Evolutionary conservation across 495 filamentous ascomycete species (phyloP).

Genomic region (Xanthoparmelia taractica): DNA sequence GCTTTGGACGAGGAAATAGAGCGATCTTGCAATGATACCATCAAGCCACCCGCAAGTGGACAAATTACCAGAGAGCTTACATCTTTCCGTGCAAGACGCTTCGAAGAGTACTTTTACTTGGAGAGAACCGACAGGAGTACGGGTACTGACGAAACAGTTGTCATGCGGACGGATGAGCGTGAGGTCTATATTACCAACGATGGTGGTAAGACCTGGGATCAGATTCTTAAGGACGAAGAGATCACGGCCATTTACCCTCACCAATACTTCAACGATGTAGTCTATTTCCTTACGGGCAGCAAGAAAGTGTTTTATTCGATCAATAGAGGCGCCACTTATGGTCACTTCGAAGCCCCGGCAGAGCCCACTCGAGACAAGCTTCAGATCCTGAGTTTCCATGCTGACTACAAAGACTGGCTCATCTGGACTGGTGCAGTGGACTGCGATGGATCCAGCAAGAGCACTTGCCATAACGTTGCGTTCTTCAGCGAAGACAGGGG

Average conservation of each 20-base stretch:
- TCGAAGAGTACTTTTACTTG: conserved; percentile 68
- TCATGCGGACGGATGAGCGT: conserved; percentile 61
- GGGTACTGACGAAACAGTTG: conserved; percentile 70
- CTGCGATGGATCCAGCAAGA: conserved; percentile 36
- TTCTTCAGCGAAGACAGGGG: conserved; percentile 68
- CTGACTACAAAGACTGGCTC: conserved; percentile 70
- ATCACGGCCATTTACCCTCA: conserved; percentile 66
- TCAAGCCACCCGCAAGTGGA: conserved; percentile 47
- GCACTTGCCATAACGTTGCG: conserved; percentile 60
- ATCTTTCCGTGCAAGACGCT: conserved; percentile 49
- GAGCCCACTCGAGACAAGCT: conserved; percentile 38
- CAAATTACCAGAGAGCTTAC: conserved; percentile 50
- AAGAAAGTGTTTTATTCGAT: conserved; percentile 68
- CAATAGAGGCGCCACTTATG: conserved; percentile 61
- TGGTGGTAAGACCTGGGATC: conserved; percentile 79
- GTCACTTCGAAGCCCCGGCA: conserved; percentile 54
- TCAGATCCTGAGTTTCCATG: conserved; percentile 67
- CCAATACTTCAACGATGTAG: conserved; percentile 66
- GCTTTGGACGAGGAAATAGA: conserved; percentile 40
- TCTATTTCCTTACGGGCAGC: conserved; percentile 70
- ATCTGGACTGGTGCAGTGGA: conserved; percentile 76
- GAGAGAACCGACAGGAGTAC: conserved; percentile 62
- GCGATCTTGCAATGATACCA: conserved; percentile 44
- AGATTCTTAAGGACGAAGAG: conserved; percentile 51
- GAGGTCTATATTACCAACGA: conserved; percentile 66